These are phyloP conservation scores for Xylaria venustula DNA, from an alignment of 495 filamentous ascomycete genomes.

Conservation along the genomic window DNA sequence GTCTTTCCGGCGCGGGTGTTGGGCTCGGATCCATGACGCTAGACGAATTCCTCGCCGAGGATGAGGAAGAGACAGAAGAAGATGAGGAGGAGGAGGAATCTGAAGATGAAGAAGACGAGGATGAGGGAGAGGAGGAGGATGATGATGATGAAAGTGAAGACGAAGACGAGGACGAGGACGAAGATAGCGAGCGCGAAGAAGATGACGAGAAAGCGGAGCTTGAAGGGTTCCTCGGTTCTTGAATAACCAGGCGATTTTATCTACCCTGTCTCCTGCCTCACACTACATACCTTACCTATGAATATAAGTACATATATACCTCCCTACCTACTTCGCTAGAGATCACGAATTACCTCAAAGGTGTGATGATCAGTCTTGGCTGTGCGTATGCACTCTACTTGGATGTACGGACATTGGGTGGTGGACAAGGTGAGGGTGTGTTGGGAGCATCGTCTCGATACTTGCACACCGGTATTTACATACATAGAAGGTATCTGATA, in stretches of 20 bases:
- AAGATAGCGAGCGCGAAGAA: conserved; percentile 37
- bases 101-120: conserved; percentile 54
- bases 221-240: conserved; percentile 29
- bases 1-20: conserved; percentile 46
- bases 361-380: too few species aligned
- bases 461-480: too few species aligned
- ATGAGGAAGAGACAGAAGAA: conserved; percentile 43
- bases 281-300: not conserved
- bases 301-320: too few species aligned
- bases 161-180: conserved; percentile 37
- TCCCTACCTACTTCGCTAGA: too few species aligned
- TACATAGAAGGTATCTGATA: too few species aligned
- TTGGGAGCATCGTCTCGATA: too few species aligned
- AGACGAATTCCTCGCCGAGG: conserved; percentile 86
- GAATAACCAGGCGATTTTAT: not conserved
- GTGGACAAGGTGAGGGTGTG: too few species aligned
- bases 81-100: conserved; percentile 49
- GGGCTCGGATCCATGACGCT: conserved; percentile 65
- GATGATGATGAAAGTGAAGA: conserved; percentile 35
- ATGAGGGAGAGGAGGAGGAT: conserved; percentile 37
- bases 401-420: too few species aligned
- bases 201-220: conserved; percentile 34
- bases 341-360: too few species aligned
- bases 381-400: too few species aligned
- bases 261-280: not conserved